Evolutionary conservation across 768 basidiomycete species (phyloP), one percentile per base, ranked within the genome.

Genomic region (Porpolomopsis calyptriformis): DNA sequence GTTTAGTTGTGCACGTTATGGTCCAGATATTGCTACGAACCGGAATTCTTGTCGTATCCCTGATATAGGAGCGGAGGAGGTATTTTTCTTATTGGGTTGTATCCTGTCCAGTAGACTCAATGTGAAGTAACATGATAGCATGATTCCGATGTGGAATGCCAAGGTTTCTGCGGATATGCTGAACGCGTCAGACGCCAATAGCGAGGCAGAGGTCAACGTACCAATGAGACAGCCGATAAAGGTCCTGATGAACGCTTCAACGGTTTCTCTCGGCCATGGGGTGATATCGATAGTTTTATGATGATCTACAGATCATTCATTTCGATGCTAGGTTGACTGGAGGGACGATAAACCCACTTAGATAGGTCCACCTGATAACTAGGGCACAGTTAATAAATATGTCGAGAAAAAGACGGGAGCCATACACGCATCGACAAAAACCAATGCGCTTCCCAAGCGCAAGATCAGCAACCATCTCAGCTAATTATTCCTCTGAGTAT

Each of bases 361-460:
- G 65, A 52, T 85, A 75, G 26, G 78, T 77, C 82, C 84, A 89
- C 52, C 86, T 68, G 44, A 89, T 86, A 59, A 86, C 86, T 88
- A 49, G 24, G 20, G 26, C 37, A 29, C 18, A 38, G 46, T 34
- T 26, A 14, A 40, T 8, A 11, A 27, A 33, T 12, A 11, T 40
- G 45, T 38, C 46, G 49, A 48, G 23, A 36, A 51, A 24, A 43
- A 26, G 29, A 45, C 47, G 18, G 20, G 51, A 23, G 23, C 69
- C 82, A 43, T 58, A 89, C 85, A 87, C 2, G 84, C 80, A 64
- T 89, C 86, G 9, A 85, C 61, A 16, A 77, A 59, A 19, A 85
- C 62, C 10, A 86, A 65, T 1, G 72, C 71, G 22, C 63, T 55
- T 2, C 82, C 85, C 4, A 88, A 69, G 35, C 70, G 71, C 12